These are phyloP conservation scores for Talaromyces verruculosus DNA, from an alignment of 2,329 filamentous ascomycete genomes.

Conservation along the genomic window DNA sequence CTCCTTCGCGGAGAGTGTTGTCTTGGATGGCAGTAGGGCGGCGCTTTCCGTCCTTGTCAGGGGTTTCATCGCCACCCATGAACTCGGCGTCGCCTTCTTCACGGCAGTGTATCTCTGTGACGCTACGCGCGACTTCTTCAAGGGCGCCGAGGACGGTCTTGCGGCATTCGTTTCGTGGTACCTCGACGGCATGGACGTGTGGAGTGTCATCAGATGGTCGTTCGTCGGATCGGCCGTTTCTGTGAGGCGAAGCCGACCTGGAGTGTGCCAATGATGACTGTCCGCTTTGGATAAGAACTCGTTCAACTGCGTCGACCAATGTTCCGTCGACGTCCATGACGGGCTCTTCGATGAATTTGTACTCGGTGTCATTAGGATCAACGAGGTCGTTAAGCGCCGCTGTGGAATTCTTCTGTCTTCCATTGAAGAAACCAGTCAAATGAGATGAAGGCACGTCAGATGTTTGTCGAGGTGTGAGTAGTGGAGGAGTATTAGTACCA, in stretches of 20 bases:
- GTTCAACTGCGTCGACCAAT: conserved; percentile 58
- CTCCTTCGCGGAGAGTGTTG: conserved; percentile 57
- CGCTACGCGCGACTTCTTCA: conserved; percentile 56
- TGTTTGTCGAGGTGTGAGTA: conserved; percentile 30
- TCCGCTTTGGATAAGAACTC: conserved; percentile 50
- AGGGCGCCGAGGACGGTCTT: conserved; percentile 55
- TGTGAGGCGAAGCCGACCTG: conserved; percentile 42
- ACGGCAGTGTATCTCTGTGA: conserved; percentile 51
- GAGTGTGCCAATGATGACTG: conserved; percentile 45
- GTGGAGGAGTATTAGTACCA: conserved; percentile 26
- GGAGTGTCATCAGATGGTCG: conserved; percentile 33
- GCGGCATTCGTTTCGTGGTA: conserved; percentile 54
- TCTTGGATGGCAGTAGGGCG: conserved; percentile 38
- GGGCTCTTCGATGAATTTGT: conserved; percentile 54
- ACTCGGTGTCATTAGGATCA: conserved; percentile 43
- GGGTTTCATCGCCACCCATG: conserved; percentile 27
- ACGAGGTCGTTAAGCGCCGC: conserved; percentile 25
- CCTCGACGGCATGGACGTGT: conserved; percentile 38
- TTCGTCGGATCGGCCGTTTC: conserved; percentile 34
- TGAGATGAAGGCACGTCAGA: conserved; percentile 28
- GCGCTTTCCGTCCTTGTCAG: conserved; percentile 37
- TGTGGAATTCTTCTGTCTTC: conserved; percentile 28
- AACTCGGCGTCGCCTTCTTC: conserved; percentile 39
- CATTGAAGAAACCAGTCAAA: conserved; percentile 17
- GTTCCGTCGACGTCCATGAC: conserved; percentile 61